Conservation (phyloP, 306 rosid genomes). For the Erythrophleum fordii region DNA sequence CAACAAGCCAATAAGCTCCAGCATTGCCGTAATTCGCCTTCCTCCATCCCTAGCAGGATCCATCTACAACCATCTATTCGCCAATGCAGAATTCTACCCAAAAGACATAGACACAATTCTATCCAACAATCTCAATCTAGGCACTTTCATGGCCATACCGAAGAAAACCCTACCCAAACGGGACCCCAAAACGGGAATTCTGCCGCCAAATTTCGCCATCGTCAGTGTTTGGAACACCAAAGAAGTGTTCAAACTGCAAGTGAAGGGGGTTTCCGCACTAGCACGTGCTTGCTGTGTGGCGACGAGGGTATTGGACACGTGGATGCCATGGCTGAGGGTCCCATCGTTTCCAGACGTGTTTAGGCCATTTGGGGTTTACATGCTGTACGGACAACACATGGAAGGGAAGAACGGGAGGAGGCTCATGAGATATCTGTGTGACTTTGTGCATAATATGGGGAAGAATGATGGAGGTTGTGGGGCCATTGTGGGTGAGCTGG, state of each 20-base stretch:
- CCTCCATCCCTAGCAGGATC: constrained; percentile 47
- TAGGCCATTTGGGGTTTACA: constrained; percentile 74
- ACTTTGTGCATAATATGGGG: constrained; percentile 78
- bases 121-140: constrained; percentile 65
- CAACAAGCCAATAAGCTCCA: constrained; percentile 56
- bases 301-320: constrained; percentile 69
- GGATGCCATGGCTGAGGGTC: constrained; percentile 83
- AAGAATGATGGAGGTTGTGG: constrained; percentile 74
- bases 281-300: constrained; percentile 68
- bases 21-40: constrained; percentile 47
- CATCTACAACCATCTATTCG: constrained; percentile 58
- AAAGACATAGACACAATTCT: constrained; percentile 66
- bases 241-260: constrained; percentile 76
- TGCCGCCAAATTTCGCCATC: constrained; percentile 66
- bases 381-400: constrained; percentile 75
- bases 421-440: constrained; percentile 66
- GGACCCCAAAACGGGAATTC: constrained; percentile 52
- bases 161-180: constrained; percentile 47
- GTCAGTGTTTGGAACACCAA: constrained; percentile 91
- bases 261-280: constrained; percentile 69
- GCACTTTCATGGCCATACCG: constrained; percentile 87
- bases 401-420: constrained; percentile 59
- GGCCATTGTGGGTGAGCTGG: constrained; percentile 80
- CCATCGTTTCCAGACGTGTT: constrained; percentile 87
- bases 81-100: constrained; percentile 76